phyloP scores from a whole-genome alignment of 1,284 basidiomycete genomes.

The Fistulinella staudtii region DNA sequence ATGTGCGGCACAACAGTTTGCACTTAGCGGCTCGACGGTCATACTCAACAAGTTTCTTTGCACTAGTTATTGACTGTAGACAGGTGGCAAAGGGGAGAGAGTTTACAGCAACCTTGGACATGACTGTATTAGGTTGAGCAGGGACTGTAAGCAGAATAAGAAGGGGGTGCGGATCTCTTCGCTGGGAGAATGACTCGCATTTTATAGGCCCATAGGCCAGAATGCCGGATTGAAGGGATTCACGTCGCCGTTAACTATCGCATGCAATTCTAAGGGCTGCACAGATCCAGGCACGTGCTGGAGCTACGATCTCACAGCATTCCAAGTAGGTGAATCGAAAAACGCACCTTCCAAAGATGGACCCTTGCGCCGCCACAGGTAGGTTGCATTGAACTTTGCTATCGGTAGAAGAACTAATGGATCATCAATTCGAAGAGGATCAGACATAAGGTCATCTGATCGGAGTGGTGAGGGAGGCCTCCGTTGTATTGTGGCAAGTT shows the following conservation, averaged over 20 bases:
- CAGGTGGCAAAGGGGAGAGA: conserved; percentile 44
- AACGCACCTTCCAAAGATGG: not conserved
- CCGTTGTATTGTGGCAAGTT: no score
- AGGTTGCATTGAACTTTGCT: not conserved
- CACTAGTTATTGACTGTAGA: conserved; percentile 34
- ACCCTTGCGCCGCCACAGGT: no score
- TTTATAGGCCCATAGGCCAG: conserved; percentile 21
- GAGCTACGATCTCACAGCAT: not conserved
- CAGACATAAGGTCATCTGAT: no score
- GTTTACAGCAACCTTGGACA: conserved; percentile 31
- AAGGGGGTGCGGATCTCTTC: not conserved
- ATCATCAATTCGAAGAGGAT: no score
- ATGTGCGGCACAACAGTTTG: no score
- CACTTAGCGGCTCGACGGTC: conserved; percentile 53
- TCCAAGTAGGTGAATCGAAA: not conserved
- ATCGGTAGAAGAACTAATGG: conserved; percentile 2
- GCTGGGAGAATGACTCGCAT: not conserved
- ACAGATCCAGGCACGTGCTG: conserved; percentile 2
- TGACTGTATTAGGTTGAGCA: no score
- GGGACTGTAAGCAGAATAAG: not conserved
- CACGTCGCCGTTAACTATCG: not conserved
- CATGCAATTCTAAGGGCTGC: not conserved
- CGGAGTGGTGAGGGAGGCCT: no score
- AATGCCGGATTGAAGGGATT: not conserved
- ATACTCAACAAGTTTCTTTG: conserved; percentile 46